These are phyloP conservation scores for Zygosaccharomyces pseudobailii DNA, from an alignment of 1,139 yeast species.

Conservation along the genomic window DNA sequence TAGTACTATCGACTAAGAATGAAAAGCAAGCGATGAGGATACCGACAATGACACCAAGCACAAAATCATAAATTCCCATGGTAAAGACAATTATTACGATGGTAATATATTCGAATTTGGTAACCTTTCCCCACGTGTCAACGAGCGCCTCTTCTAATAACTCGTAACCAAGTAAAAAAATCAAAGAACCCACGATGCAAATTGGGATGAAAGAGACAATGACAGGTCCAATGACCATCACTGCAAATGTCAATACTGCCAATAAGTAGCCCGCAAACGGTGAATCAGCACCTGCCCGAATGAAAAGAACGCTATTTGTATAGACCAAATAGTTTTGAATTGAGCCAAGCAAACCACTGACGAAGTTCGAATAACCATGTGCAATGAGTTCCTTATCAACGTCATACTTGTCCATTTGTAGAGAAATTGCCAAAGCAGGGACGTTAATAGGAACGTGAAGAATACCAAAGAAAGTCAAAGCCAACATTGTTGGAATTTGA, in stretches of 20 bases:
- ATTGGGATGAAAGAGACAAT: constrained; percentile 94
- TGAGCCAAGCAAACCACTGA: constrained; percentile 81
- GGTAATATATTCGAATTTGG: constrained; percentile 75
- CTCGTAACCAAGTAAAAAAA: constrained; percentile 86
- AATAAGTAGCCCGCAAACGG: constrained; percentile 81
- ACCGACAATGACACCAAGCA: constrained; percentile 86
- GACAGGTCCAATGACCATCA: constrained; percentile 85
- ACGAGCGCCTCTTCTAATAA: constrained; percentile 76
- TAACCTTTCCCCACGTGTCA: constrained; percentile 78
- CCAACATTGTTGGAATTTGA: constrained; percentile 89
- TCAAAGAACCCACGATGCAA: constrained; percentile 90
- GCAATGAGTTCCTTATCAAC: constrained; percentile 92
- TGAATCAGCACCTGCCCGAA: constrained; percentile 91
- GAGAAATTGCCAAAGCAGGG: constrained; percentile 91
- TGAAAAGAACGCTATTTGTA: constrained; percentile 86
- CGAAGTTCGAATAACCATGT: constrained; percentile 86
- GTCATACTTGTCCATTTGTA: constrained; percentile 75
- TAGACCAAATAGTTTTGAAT: constrained; percentile 92
- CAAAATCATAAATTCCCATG: constrained; percentile 96
- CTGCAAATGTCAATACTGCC: constrained; percentile 71
- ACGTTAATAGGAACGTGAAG: constrained; percentile 96
- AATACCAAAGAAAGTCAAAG: constrained; percentile 90
- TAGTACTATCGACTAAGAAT: constrained; percentile 86
- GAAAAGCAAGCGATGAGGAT: constrained; percentile 86
- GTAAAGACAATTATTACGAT: constrained; percentile 78